phyloP scores from a whole-genome alignment of 1,139 yeast species.

The Blastobotrys aristatus region DNA sequence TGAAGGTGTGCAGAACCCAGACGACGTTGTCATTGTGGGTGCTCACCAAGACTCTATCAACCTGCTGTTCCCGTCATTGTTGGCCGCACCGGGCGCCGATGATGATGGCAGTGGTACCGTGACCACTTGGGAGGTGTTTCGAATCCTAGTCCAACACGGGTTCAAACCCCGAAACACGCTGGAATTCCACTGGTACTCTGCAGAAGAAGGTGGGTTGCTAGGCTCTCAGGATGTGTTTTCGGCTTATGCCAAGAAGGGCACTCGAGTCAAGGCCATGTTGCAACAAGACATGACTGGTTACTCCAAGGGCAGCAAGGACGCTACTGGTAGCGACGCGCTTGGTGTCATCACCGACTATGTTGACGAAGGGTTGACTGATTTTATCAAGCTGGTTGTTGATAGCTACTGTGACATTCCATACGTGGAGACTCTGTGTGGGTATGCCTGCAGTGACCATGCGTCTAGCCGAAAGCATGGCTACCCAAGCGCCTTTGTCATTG shows the following conservation, averaged over 20 bases:
- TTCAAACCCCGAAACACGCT: constrained; percentile 64
- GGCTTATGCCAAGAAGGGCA: constrained; percentile 44
- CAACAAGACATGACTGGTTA: constrained; percentile 97
- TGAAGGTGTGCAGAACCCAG: constrained; percentile 39
- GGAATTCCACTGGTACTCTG: constrained; percentile 92
- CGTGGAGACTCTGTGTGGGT: constrained; percentile 77
- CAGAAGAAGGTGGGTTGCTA: constrained; percentile 88
- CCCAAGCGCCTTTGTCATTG: constrained; percentile 80
- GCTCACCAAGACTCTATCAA: constrained; percentile 89
- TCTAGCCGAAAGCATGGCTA: constrained; percentile 78
- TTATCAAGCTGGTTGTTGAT: constrained; percentile 55
- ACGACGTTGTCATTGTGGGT: constrained; percentile 63
- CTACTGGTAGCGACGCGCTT: constrained; percentile 62
- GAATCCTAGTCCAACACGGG: constrained; percentile 48
- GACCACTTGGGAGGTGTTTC: constrained; percentile 69
- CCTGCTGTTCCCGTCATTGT: constrained; percentile 59
- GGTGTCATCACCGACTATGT: constrained; percentile 80
- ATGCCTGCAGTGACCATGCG: constrained; percentile 91
- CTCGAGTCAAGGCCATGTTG: constrained; percentile 70
- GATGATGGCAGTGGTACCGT: constrained; percentile 91
- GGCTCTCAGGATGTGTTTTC: constrained; percentile 81
- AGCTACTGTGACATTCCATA: constrained; percentile 63
- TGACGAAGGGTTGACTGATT: constrained; percentile 52
- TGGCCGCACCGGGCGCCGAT: constrained; percentile 92
- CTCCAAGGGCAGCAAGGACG: constrained; percentile 50